Evolutionary conservation across 106 monocot genomes (phyloP), one percentile per base, ranked within the genome.

Genomic region (Amphibolis antarctica): DNA sequence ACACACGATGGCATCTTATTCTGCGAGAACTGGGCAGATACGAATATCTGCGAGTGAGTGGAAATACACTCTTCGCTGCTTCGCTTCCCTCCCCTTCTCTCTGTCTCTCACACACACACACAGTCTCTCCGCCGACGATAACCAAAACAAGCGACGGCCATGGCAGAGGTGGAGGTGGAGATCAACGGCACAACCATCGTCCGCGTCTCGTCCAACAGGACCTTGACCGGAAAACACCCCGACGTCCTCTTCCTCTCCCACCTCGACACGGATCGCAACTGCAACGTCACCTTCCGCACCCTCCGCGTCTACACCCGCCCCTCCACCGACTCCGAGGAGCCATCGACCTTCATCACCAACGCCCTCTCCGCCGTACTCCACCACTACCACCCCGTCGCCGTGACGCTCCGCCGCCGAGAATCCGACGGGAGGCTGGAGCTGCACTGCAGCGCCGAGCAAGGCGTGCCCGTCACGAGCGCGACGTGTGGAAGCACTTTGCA

Each of bases 181-280:
- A 72, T 79, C 45, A 0, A 67, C 14, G 71, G 67, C 14, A 85
- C 67, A 47, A 25, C 66, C 13, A 49, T 58, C 68, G 60, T 84
- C 58, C 52, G 55, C 22, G 64, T 64, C 11, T 70, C 74, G 0
- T 20, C 68, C 19, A 36, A 4, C 4, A 36, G 7, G 7, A 2
- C 7, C 36, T 36, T 58, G 68, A 19, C 49, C 69, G 0, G 3
- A 6, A 26, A 69, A 14, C 23, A 46, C 64, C 12, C 20, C 6
- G 56, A 25, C 23, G 5, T 42, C 49, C 69, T 78, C 69, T 72
- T 72, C 12, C 81, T 85, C 26, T 85, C 81, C 45, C 78, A 73
- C 73, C 68, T 85, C 43, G 85, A 85, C 69, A 44, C 68, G 11
- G 81, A 85, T 52, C 75, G 63, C 48, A 79, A 81, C 68, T 75